A percentile compares a stretch with the other conserved stretches of the same genome.
phyloP scores from a whole-genome alignment of 2,329 filamentous ascomycete genomes.

The Metarhizium album region DNA sequence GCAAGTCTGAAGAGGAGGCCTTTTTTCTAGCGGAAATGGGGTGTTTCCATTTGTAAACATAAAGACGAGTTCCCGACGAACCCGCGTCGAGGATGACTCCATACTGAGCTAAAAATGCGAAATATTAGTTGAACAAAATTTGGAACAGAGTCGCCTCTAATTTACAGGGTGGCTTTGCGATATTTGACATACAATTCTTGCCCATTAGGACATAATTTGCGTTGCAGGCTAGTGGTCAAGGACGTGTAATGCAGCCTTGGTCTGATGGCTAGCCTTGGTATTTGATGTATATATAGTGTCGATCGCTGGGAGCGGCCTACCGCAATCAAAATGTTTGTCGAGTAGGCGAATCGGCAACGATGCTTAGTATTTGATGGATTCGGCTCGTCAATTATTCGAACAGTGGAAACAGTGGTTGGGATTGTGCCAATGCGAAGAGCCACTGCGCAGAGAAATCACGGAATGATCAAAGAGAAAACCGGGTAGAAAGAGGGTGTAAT shows the following conservation, averaged over 20 bases:
- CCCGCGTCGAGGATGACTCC: conserved; percentile 96
- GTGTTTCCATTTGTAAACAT: conserved; percentile 91
- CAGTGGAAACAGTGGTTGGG: neutral
- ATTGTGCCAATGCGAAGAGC: neutral
- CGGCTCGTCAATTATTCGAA: neutral
- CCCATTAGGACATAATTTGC: conserved; percentile 13
- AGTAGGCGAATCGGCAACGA: neutral
- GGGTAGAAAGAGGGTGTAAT: no score
- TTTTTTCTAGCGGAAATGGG: conserved; percentile 53
- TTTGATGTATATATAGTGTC: neutral
- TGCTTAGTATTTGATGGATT: neutral
- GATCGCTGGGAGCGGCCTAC: neutral
- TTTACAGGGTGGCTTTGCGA: neutral
- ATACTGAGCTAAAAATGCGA: conserved; percentile 48
- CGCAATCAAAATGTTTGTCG: neutral
- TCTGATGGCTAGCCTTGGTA: neutral
- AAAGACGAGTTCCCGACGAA: conserved; percentile 89
- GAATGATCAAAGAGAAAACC: neutral
- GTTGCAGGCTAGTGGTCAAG: neutral
- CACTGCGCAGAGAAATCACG: no score
- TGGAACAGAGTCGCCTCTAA: neutral
- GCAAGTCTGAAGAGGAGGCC: conserved; percentile 30
- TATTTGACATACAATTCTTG: conserved; percentile 17
- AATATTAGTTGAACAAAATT: neutral
- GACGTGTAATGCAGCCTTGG: neutral